Conservation (phyloP, 2,329 filamentous ascomycete genomes). For the Epichloe amarillans region DNA sequence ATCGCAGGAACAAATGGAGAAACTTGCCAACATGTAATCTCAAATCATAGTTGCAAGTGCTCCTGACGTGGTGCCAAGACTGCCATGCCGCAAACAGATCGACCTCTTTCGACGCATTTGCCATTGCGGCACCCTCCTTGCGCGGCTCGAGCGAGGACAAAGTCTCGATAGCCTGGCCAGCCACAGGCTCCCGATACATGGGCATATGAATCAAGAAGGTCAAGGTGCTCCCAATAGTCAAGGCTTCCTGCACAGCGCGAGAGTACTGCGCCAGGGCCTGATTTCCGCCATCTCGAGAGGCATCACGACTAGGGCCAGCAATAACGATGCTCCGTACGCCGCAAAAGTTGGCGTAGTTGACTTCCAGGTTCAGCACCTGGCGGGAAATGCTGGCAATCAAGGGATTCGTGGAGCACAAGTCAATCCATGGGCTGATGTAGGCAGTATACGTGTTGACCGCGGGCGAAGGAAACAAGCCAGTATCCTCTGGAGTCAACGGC, state of each 20-base stretch:
- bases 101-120: slow-evolving; percentile 30
- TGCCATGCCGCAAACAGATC: slow-evolving; percentile 80
- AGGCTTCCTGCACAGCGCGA: slow-evolving; percentile 71
- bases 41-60: slow-evolving; percentile 70
- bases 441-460: slow-evolving; percentile 63
- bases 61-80: slow-evolving; percentile 79
- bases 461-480: slow-evolving; percentile 54
- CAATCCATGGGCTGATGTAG: slow-evolving; percentile 83
- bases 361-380: slow-evolving; percentile 79
- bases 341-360: slow-evolving; percentile 92
- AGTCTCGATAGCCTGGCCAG: slow-evolving; percentile 37
- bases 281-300: slow-evolving; percentile 35
- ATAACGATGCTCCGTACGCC: slow-evolving; percentile 75
- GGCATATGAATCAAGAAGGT: slow-evolving; percentile 71
- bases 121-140: slow-evolving; percentile 15
- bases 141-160: slow-evolving; percentile 31
- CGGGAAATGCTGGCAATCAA: slow-evolving; percentile 75
- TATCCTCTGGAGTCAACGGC: slow-evolving; percentile 69
- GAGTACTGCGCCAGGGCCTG: slow-evolving; percentile 59
- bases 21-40: slow-evolving; percentile 73
- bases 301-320: slow-evolving; percentile 58
- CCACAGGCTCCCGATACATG: slow-evolving; percentile 62
- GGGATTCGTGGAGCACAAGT: slow-evolving; percentile 71
- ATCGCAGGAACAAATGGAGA: background rate
- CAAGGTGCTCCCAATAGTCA: slow-evolving; percentile 61